phyloP scores from a whole-genome alignment of 306 rosid species.

The Cicer pinnatifidum region DNA sequence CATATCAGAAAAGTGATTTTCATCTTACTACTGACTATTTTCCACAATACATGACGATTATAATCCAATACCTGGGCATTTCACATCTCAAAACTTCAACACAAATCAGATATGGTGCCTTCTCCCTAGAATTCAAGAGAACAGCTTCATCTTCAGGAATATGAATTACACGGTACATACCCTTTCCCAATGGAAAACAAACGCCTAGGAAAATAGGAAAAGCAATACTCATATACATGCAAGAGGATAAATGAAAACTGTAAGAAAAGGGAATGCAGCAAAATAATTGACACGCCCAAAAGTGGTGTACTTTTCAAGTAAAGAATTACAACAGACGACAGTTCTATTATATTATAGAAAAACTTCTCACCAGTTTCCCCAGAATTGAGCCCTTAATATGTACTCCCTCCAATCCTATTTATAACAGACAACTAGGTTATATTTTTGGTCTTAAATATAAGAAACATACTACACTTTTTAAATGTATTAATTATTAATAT shows the following conservation, averaged over 20 bases:
- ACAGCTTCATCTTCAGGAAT: constrained; percentile 95
- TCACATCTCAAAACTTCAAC: constrained; percentile 91
- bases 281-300: constrained; percentile 31
- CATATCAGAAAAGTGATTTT: constrained; percentile 38
- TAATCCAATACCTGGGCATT: constrained; percentile 64
- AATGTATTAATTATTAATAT: not conserved
- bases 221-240: constrained; percentile 44
- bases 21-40: constrained; percentile 40
- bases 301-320: constrained; percentile 26
- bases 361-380: constrained; percentile 6
- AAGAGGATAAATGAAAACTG: constrained; percentile 35
- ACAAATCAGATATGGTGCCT: constrained; percentile 90
- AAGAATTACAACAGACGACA: constrained; percentile 23
- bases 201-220: constrained; percentile 59
- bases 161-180: constrained; percentile 82
- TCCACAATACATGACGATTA: constrained; percentile 24
- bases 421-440: not conserved
- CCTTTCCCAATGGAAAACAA: constrained; percentile 93
- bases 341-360: constrained; percentile 21
- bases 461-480: not conserved
- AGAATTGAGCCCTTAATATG: constrained; percentile 15
- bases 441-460: not conserved
- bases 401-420: constrained; percentile 13
- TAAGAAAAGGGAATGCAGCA: constrained; percentile 20
- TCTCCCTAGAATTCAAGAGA: constrained; percentile 95